These are phyloP conservation scores for Diaporthe capsici DNA, from an alignment of 2,329 filamentous ascomycete species.

Conservation along the genomic window DNA sequence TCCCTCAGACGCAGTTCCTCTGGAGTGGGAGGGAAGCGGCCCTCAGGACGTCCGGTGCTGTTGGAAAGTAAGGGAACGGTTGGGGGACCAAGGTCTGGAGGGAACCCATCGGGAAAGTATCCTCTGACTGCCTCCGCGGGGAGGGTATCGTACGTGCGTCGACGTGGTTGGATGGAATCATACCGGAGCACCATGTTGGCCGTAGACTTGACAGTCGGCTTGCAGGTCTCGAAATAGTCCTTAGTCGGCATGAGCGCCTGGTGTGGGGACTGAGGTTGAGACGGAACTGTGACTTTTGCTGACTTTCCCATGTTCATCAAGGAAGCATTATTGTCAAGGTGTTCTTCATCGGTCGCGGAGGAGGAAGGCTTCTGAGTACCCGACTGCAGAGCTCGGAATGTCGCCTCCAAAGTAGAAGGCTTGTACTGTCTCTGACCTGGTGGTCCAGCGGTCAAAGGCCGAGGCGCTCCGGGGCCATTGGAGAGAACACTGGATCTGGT, in stretches of 20 bases:
- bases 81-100: conserved; percentile 48
- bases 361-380: conserved; percentile 42
- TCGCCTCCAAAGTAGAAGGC: conserved; percentile 58
- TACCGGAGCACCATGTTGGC: conserved; percentile 31
- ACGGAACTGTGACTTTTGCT: neutral
- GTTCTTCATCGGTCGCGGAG: conserved; percentile 1
- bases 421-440: conserved; percentile 67
- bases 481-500: conserved; percentile 46
- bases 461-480: conserved; percentile 59
- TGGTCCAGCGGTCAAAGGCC: conserved; percentile 67
- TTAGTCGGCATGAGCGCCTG: conserved; percentile 23
- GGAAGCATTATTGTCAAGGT: neutral
- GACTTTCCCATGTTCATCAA: neutral
- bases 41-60: conserved; percentile 40
- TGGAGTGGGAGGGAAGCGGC: conserved; percentile 40
- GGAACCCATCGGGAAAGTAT: conserved; percentile 52
- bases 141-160: conserved; percentile 48
- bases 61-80: conserved; percentile 38
- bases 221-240: conserved; percentile 35
- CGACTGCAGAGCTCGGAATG: conserved; percentile 51
- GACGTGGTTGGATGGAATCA: conserved; percentile 41
- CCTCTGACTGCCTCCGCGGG: conserved; percentile 45
- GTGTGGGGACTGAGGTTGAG: conserved; percentile 10
- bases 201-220: conserved; percentile 40
- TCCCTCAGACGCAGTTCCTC: conserved; percentile 47